phyloP scores from a whole-genome alignment of 179 eudicot genomes.

The Spinacia oleracea region DNA sequence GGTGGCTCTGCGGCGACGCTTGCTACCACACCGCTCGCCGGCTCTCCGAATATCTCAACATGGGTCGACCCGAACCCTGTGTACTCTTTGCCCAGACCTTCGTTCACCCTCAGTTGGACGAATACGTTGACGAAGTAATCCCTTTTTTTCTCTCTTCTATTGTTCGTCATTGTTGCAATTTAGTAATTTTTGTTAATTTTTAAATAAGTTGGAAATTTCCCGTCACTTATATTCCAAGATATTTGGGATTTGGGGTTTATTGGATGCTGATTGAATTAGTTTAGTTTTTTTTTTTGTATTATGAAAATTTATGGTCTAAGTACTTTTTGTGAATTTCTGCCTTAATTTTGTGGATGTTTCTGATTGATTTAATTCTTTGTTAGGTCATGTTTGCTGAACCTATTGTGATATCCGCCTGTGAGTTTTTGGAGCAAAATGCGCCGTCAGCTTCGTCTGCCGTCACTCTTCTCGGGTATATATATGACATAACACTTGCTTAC shows the following conservation, averaged over 20 bases:
- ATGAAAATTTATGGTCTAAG: background rate
- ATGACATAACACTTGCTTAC: background rate
- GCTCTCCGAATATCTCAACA: constrained; percentile 10
- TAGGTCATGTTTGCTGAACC: constrained; percentile 97
- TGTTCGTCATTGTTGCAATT: background rate
- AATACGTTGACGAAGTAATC: constrained; percentile 92
- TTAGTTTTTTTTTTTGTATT: background rate
- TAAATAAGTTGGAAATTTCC: background rate
- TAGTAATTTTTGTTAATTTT: background rate
- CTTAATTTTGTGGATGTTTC: background rate
- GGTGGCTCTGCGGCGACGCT: too few species aligned
- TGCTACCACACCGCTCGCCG: too few species aligned
- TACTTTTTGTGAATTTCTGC: background rate
- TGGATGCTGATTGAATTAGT: constrained; percentile 3
- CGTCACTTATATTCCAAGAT: background rate
- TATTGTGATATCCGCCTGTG: constrained; percentile 83
- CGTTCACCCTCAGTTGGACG: constrained; percentile 86
- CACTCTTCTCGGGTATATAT: constrained; percentile 83
- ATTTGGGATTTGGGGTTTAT: background rate
- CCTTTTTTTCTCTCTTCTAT: constrained; percentile 1
- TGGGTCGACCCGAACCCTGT: constrained; percentile 81
- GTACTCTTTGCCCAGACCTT: constrained; percentile 92
- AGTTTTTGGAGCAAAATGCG: constrained; percentile 87
- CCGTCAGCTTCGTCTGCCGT: constrained; percentile 75
- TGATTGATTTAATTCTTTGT: background rate